Percentiles rank a stretch among this genome's conserved stretches.
Evolutionary conservation across 306 rosid genomes (phyloP).

Genomic region (Cicer judaicum): DNA sequence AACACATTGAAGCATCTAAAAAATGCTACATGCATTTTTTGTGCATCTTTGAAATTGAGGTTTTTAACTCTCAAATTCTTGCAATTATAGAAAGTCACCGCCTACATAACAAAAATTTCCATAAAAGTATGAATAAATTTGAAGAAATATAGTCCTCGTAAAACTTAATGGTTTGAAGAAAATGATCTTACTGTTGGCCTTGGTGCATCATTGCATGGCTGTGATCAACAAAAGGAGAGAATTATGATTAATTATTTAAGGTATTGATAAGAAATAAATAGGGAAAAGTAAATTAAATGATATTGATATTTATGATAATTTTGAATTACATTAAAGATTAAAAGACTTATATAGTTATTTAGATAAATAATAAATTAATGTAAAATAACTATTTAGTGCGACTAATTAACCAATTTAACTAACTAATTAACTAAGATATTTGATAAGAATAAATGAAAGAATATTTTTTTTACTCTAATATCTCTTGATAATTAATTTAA

Average conservation of each 20-base stretch:
- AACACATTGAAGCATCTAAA: slow-evolving; percentile 58
- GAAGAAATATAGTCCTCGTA: not conserved
- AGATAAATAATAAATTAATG: too few relatives aligned
- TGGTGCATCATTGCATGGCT: slow-evolving; percentile 79
- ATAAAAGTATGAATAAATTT: slow-evolving; percentile 12
- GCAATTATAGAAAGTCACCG: slow-evolving; percentile 71
- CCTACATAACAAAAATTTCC: slow-evolving; percentile 49
- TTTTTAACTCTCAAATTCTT: slow-evolving; percentile 55
- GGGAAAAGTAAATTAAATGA: too few relatives aligned
- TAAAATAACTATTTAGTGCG: too few relatives aligned
- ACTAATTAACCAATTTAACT: too few relatives aligned
- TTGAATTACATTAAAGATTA: too few relatives aligned
- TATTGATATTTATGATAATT: too few relatives aligned
- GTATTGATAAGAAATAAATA: too few relatives aligned
- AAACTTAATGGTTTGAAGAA: slow-evolving; percentile 5
- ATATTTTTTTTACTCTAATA: too few relatives aligned
- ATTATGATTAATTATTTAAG: not conserved
- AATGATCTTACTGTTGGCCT: slow-evolving; percentile 70
- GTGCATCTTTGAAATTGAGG: slow-evolving; percentile 63
- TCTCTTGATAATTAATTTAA: too few relatives aligned
- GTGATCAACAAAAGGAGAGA: slow-evolving; percentile 27
- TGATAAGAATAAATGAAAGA: not conserved
- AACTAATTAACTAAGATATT: too few relatives aligned
- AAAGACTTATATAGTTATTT: too few relatives aligned
- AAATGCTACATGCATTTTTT: slow-evolving; percentile 71